These are phyloP conservation scores for Fraxinus sp. DNA, from an alignment of 305 asterid genomes.

Conservation along the genomic window DNA sequence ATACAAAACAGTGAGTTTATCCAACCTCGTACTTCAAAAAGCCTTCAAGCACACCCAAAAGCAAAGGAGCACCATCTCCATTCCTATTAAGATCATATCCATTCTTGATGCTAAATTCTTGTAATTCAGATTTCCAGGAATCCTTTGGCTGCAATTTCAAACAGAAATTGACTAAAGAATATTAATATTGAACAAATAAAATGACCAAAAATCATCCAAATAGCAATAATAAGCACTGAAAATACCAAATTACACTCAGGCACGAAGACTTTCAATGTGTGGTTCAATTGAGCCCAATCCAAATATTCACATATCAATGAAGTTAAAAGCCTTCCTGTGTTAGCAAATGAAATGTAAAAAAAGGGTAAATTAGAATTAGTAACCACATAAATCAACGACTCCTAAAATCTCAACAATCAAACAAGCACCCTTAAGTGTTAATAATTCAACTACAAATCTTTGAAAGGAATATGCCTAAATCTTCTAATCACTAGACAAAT, in stretches of 20 bases:
- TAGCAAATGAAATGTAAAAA: slow-evolving; percentile 10
- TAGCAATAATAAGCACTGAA: neutral
- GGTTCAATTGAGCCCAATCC: slow-evolving; percentile 92
- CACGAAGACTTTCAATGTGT: slow-evolving; percentile 76
- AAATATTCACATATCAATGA: slow-evolving; percentile 84
- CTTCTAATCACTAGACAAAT: neutral
- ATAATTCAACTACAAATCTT: neutral
- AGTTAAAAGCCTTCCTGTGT: slow-evolving; percentile 79
- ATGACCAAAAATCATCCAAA: neutral
- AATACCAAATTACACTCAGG: slow-evolving; percentile 90
- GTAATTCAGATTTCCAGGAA: slow-evolving; percentile 49
- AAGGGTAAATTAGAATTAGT: neutral
- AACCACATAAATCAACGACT: neutral
- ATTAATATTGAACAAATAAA: neutral
- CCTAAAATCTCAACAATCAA: neutral
- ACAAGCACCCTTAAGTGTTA: neutral
- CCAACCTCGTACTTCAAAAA: slow-evolving; percentile 55
- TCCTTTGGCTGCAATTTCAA: slow-evolving; percentile 45
- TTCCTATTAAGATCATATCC: slow-evolving; percentile 54
- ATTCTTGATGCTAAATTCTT: slow-evolving; percentile 48
- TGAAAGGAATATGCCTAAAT: neutral
- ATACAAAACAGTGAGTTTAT: slow-evolving; percentile 3
- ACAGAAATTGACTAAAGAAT: slow-evolving; percentile 9
- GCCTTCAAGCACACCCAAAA: slow-evolving; percentile 56
- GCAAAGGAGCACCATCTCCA: slow-evolving; percentile 48